Evolutionary conservation across 1,284 basidiomycete species (phyloP), one percentile per base, ranked within the genome.

Genomic region (Takashimella koratensis): DNA sequence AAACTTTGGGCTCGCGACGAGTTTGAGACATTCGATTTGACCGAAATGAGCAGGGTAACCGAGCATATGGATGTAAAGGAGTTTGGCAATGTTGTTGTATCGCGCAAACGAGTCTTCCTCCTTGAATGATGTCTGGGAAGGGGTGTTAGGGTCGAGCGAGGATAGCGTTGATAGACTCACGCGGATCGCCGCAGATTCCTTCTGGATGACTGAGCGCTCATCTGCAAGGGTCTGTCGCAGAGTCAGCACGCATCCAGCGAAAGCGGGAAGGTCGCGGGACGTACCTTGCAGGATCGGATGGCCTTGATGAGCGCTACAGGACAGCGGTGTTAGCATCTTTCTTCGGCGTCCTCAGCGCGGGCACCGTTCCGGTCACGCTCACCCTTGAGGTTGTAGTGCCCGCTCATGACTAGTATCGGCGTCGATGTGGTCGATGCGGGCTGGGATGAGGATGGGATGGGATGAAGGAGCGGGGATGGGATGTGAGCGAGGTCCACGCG

Each of bases 41-140:
- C 96, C 96, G 71, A 98, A 99, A 76, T 99, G 96, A 25, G 96
- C 96, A 3, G 95, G 93, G 55, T 96, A 98, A 54, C 96, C 96
- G 22, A 99, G 87, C 96, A 99, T 98, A 77, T 98, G 94, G 75
- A 99, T 98, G 79, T 99, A 98, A 59, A 99, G 85, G 21, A 98
- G 83, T 76, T 98, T 98, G 56, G 95, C 94, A 71, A 98, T 88
- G 79, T 96, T 97, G 81, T 98, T 92, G 76, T 98, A 89, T 53
- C 94, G 86, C 57, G 89, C 82, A 76, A 87, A 89, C 40, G 90
- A 87, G 79, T 95, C 91, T 74, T 98, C 96, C 73, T 98, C 94
- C 63, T 95, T 88, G 79, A 99, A 98, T 1, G 93, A 93, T 0
- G 95, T 95, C 55, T 74, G 56, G 12, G 19, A 45, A 20, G 26